These are phyloP conservation scores for Besnoitia besnoiti DNA, from an alignment of 169 alveolate species.

Conservation along the genomic window DNA sequence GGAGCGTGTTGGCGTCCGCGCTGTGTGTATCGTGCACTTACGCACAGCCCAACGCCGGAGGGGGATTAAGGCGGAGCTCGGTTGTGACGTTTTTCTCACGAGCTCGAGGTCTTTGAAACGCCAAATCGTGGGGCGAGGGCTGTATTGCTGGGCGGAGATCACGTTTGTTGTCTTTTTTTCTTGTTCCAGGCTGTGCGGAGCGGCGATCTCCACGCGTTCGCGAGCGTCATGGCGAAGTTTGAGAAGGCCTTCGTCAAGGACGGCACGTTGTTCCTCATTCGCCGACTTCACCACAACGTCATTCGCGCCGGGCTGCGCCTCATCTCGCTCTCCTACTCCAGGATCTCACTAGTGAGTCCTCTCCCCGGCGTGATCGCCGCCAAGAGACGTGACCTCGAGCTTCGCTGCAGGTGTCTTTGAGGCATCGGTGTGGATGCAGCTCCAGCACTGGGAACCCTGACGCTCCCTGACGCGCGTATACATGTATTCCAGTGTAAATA, in stretches of 20 bases:
- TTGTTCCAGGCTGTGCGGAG: constrained; percentile 86
- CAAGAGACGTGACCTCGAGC: no score
- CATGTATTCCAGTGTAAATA: no score
- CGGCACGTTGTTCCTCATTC: constrained; percentile 88
- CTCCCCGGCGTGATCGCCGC: background rate
- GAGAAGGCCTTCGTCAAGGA: constrained; percentile 83
- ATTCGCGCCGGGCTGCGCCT: constrained; percentile 94
- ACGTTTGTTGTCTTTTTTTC: background rate
- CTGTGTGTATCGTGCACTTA: no score
- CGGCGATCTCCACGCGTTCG: constrained; percentile 92
- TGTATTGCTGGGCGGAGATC: background rate
- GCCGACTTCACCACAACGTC: constrained; percentile 94
- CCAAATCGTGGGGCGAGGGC: background rate
- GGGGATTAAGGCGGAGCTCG: no score
- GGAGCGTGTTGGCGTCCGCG: no score
- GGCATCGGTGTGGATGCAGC: no score
- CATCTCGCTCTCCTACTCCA: constrained; percentile 91
- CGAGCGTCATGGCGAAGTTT: constrained; percentile 81
- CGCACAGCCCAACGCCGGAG: no score
- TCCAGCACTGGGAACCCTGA: no score
- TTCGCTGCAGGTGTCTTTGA: no score
- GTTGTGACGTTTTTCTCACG: no score
- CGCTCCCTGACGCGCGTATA: no score
- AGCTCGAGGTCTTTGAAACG: background rate
- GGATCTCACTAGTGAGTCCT: constrained; percentile 84